Evolutionary conservation across 164 flowering plant species (phyloP).

Genomic region (Brasenia schreberi): DNA sequence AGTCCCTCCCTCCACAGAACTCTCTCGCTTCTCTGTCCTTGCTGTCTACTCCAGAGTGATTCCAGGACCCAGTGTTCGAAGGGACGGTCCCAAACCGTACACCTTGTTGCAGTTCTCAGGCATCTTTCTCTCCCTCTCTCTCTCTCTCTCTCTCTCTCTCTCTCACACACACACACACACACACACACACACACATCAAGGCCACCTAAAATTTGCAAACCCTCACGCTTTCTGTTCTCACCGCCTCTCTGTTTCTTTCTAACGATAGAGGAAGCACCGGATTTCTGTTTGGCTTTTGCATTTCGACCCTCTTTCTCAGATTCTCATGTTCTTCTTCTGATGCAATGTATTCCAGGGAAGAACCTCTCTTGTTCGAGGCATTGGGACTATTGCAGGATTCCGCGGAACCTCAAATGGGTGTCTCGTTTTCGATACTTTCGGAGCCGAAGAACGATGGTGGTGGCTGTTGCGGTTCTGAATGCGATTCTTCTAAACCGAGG

Average conservation of each 20-base stretch:
- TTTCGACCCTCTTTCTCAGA: too few relatives aligned
- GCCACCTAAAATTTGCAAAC: neutral
- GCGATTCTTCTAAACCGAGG: slow-evolving; percentile 25
- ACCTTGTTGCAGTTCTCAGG: neutral
- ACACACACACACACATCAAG: neutral
- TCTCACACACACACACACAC: neutral
- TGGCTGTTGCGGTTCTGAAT: slow-evolving; percentile 13
- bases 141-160: neutral
- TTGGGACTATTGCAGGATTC: neutral
- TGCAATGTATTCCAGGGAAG: neutral
- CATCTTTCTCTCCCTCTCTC: neutral
- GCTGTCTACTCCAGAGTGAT: neutral
- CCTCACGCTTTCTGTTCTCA: neutral
- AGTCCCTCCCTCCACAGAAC: too few relatives aligned
- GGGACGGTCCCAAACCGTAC: neutral
- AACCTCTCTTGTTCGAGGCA: too few relatives aligned
- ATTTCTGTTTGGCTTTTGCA: too few relatives aligned
- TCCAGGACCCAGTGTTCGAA: neutral
- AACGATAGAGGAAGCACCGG: too few relatives aligned
- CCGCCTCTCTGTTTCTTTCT: neutral
- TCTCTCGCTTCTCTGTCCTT: neutral
- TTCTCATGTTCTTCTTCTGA: neutral
- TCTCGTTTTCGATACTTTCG: neutral
- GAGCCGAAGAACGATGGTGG: slow-evolving; percentile 19
- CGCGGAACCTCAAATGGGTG: neutral